Conservation (phyloP, 2,329 filamentous ascomycete genomes). For the Corynespora cassiicola region DNA sequence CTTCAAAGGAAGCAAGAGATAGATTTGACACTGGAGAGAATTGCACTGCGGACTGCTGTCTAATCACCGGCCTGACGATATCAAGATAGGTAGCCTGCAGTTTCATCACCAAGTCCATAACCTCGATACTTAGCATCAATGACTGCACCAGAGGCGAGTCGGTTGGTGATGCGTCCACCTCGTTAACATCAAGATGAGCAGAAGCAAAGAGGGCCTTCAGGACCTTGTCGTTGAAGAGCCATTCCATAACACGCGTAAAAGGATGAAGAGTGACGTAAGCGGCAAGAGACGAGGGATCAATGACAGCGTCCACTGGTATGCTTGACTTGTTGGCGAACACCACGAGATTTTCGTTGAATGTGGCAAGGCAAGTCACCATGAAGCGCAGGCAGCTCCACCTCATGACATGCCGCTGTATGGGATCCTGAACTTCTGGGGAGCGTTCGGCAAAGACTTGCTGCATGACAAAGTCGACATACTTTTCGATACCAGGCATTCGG, state of each 20-base stretch:
- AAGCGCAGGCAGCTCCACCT: conserved; percentile 85
- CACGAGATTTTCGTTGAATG: conserved; percentile 94
- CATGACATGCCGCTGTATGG: conserved; percentile 74
- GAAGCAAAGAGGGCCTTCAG: conserved; percentile 78
- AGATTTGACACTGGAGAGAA: conserved; percentile 72
- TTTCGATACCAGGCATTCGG: conserved; percentile 85
- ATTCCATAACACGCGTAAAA: conserved; percentile 94
- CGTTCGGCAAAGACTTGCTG: conserved; percentile 77
- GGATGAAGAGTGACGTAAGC: conserved; percentile 88
- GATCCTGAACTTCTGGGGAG: conserved; percentile 66
- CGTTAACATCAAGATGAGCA: conserved; percentile 76
- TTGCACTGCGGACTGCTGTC: conserved; percentile 66
- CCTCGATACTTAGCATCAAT: conserved; percentile 79
- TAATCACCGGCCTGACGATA: conserved; percentile 81
- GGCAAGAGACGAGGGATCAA: conserved; percentile 75
- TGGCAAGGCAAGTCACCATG: conserved; percentile 76
- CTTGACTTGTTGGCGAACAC: conserved; percentile 81
- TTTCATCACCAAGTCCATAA: conserved; percentile 82
- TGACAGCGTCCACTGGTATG: conserved; percentile 75
- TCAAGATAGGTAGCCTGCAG: conserved; percentile 92
- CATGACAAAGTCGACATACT: conserved; percentile 90
- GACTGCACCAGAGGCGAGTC: conserved; percentile 84
- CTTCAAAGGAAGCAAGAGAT: conserved; percentile 87
- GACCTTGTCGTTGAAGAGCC: conserved; percentile 94
- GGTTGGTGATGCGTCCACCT: conserved; percentile 73